A percentile compares a stretch with the other conserved stretches of the same genome.
phyloP scores from a whole-genome alignment of 2,329 filamentous ascomycete genomes.

The Aspergillus texensis region DNA sequence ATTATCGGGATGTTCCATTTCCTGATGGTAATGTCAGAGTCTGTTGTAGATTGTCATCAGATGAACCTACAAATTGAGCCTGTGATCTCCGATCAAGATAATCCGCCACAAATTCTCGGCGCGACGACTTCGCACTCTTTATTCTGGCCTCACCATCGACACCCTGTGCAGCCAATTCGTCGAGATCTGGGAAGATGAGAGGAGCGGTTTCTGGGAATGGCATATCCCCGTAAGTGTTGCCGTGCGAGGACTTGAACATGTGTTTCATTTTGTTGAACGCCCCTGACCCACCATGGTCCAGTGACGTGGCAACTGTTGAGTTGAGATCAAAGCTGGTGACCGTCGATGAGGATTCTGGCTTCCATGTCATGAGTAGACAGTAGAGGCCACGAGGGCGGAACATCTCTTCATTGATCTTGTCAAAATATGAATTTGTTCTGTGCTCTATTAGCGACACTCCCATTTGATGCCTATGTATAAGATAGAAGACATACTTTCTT shows the following conservation, averaged over 20 bases:
- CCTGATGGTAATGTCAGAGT: constrained; percentile 19
- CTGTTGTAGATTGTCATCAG: not conserved
- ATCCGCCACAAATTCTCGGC: constrained; percentile 43
- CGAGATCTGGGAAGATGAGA: constrained; percentile 52
- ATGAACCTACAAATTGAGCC: constrained; percentile 45
- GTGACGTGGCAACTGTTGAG: constrained; percentile 37
- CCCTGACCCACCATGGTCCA: constrained; percentile 20
- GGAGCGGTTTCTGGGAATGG: constrained; percentile 50
- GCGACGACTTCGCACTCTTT: constrained; percentile 12
- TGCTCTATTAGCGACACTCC: constrained; percentile 22
- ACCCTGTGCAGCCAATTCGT: constrained; percentile 24
- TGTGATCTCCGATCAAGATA: constrained; percentile 56
- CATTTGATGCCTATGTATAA: not conserved
- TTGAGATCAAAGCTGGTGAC: constrained; percentile 38
- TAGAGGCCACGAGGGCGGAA: constrained; percentile 61
- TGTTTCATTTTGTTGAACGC: constrained; percentile 31
- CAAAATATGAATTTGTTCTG: constrained; percentile 57
- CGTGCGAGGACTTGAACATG: constrained; percentile 42
- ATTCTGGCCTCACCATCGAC: constrained; percentile 19
- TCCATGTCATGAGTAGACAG: constrained; percentile 58
- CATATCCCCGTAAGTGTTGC: constrained; percentile 38
- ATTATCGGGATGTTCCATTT: constrained; percentile 45
- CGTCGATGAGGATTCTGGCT: constrained; percentile 41
- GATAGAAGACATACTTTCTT: constrained; percentile 23
- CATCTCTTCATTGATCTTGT: constrained; percentile 58